Evolutionary conservation across 1,284 basidiomycete species (phyloP).

Genomic region (Malassezia japonica): DNA sequence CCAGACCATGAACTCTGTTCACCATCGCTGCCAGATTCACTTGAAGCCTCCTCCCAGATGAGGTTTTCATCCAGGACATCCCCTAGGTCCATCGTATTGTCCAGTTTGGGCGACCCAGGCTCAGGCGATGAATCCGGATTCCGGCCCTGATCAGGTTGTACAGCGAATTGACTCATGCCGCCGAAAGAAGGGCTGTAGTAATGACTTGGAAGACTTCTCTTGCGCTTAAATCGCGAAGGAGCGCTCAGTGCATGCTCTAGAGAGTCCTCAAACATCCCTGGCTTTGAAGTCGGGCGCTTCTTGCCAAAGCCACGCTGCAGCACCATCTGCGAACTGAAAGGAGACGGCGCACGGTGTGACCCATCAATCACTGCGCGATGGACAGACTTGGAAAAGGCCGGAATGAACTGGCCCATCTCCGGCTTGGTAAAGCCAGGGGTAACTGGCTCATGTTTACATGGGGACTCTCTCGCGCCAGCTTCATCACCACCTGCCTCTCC

Average conservation of each 20-base stretch:
- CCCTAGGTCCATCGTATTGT: constrained; percentile 40
- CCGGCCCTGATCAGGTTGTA: too few relatives aligned
- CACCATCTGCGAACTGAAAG: constrained; percentile 30
- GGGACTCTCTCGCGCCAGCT: too few relatives aligned
- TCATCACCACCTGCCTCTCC: too few relatives aligned
- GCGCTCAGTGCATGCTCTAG: constrained; percentile 11
- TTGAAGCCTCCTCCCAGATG: constrained; percentile 22
- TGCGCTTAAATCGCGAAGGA: constrained; percentile 15
- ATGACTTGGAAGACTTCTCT: constrained; percentile 2
- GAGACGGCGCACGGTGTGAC: constrained; percentile 38
- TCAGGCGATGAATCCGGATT: constrained; percentile 33
- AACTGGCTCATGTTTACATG: too few relatives aligned
- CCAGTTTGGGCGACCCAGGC: constrained; percentile 3
- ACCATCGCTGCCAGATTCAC: background rate
- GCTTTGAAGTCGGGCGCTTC: constrained; percentile 23
- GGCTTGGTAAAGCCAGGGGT: constrained; percentile 22
- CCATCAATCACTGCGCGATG: constrained; percentile 47
- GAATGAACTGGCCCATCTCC: constrained; percentile 42
- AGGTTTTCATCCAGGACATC: constrained; percentile 41
- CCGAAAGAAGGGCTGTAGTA: too few relatives aligned
- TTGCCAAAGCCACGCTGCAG: constrained; percentile 32
- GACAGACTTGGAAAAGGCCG: constrained; percentile 34
- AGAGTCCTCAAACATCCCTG: constrained; percentile 21
- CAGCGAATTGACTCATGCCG: too few relatives aligned
- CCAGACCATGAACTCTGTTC: too few relatives aligned